Evolutionary conservation across 2,329 filamentous ascomycete genomes (phyloP), one percentile per base, ranked within the genome.

Genomic region (Parascedosporium putredinis): DNA sequence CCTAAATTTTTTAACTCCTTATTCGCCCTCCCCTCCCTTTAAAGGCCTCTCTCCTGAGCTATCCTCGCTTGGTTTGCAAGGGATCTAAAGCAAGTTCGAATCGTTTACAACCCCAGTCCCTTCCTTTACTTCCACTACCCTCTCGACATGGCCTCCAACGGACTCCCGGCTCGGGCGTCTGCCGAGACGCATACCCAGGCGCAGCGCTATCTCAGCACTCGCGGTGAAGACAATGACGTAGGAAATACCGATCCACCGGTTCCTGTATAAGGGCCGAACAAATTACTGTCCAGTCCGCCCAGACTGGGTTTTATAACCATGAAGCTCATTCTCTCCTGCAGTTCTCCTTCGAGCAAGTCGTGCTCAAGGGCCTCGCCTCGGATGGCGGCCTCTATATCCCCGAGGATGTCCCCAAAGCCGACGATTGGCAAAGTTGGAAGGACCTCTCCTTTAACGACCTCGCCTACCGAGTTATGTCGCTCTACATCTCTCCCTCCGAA

Each of bases 361-460:
- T 95, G 36, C 75, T 95, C 56, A 94, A 95, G 67, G 89, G 89
- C 42, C 81, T 95, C 51, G 89, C 88, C 52, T 74, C 79, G 43
- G 90, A 96, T 61, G 88, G 88, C 52, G 90, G 90, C 49, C 81
- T 95, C 24, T 95, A 91, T 72, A 84, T 95, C 55, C 90, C 90
- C 38, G 84, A 95, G 63, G 76, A 84, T 55, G 84, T 94, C 54
- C 89, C 89, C 46, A 64, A 71, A 4, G 79, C 78, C 50, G 60
- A 61, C 51, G 72, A 81, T 62, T 86, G 83, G 81, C 70, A 84
- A 59, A 75, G 74, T 60, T 95, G 90, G 90, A 78, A 81, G 59
- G 76, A 88, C 60, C 76, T 88, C 55, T 81, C 83, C 40, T 95
- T 90, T 68, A 69, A 83, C 60, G 85, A 95, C 29, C 75, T 96